Evolutionary conservation across 2,329 filamentous ascomycete genomes (phyloP).

Genomic region (Sclerotinia sclerotiorum): DNA sequence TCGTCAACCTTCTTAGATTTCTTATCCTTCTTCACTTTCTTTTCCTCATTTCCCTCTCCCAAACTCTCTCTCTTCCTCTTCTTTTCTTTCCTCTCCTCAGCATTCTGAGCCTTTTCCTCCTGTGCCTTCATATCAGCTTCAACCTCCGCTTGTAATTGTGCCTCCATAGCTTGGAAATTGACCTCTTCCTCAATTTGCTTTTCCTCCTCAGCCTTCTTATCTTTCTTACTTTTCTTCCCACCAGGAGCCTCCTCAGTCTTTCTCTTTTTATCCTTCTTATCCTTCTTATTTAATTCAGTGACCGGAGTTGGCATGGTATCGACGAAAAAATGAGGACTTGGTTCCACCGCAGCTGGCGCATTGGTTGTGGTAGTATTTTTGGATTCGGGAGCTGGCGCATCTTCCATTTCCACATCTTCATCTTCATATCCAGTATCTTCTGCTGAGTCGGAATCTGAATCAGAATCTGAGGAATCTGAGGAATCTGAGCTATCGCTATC

Average conservation of each 20-base stretch:
- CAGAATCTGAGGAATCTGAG: slow-evolving; percentile 5
- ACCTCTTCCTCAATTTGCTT: slow-evolving; percentile 47
- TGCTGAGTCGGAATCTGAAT: slow-evolving; percentile 1
- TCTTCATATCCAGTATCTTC: slow-evolving; percentile 5
- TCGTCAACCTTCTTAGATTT: slow-evolving; percentile 17
- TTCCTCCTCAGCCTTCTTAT: slow-evolving; percentile 61
- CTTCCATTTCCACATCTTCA: slow-evolving; percentile 23
- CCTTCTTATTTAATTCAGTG: slow-evolving; percentile 22
- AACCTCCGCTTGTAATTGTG: slow-evolving; percentile 32
- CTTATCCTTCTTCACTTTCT: slow-evolving; percentile 26
- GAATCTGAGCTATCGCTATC: slow-evolving; percentile 11
- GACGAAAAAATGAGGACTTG: slow-evolving; percentile 35
- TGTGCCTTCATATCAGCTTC: slow-evolving; percentile 28
- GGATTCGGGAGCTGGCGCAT: slow-evolving; percentile 6
- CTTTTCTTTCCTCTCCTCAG: slow-evolving; percentile 28
- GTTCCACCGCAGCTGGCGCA: slow-evolving; percentile 20
- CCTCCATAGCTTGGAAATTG: slow-evolving; percentile 32
- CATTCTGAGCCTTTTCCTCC: slow-evolving; percentile 24
- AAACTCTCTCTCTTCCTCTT: slow-evolving; percentile 25
- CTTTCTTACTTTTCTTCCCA: slow-evolving; percentile 50
- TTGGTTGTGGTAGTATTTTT: not conserved
- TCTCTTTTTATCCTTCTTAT: slow-evolving; percentile 25
- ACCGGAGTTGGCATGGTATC: slow-evolving; percentile 35
- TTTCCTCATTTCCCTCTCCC: slow-evolving; percentile 19
- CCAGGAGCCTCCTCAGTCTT: not conserved